These are phyloP conservation scores for Apiospora pterosperma DNA, from an alignment of 2,329 filamentous ascomycete species.

Conservation along the genomic window DNA sequence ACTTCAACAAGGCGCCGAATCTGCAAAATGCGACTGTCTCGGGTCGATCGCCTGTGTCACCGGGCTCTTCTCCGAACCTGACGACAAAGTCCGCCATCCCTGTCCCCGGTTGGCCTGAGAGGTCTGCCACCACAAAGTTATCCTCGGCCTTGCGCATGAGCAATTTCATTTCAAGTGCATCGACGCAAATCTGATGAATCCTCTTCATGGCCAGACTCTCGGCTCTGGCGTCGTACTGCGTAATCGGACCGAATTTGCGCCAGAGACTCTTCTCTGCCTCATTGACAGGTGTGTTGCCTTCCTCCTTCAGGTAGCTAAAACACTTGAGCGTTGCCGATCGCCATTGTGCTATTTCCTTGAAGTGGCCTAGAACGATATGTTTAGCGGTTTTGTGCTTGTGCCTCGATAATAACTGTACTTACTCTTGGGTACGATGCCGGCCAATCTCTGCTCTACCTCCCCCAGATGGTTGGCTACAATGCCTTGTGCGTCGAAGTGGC, in stretches of 20 bases:
- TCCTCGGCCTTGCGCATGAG: background rate
- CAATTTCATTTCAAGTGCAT: background rate
- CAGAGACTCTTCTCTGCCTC: background rate
- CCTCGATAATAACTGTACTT: background rate
- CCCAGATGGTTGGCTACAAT: rapidly evolving
- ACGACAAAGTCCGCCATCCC: background rate
- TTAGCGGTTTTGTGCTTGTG: no score
- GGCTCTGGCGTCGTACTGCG: background rate
- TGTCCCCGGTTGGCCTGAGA: background rate
- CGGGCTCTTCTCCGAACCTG: background rate
- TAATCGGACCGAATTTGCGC: background rate
- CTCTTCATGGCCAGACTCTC: background rate
- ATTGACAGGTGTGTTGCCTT: background rate
- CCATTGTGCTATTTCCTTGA: background rate
- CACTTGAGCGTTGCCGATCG: background rate
- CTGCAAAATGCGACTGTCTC: background rate
- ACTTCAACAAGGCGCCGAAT: background rate
- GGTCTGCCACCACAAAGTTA: background rate
- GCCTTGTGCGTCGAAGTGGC: background rate
- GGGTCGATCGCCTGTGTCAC: background rate
- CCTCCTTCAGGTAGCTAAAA: background rate
- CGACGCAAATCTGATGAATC: background rate
- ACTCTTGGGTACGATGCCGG: background rate
- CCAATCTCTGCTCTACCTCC: background rate
- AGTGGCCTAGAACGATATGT: background rate